These are phyloP conservation scores for Phytophthora boehmeriae DNA, from an alignment of 352 stramenopile genomes.

Conservation along the genomic window DNA sequence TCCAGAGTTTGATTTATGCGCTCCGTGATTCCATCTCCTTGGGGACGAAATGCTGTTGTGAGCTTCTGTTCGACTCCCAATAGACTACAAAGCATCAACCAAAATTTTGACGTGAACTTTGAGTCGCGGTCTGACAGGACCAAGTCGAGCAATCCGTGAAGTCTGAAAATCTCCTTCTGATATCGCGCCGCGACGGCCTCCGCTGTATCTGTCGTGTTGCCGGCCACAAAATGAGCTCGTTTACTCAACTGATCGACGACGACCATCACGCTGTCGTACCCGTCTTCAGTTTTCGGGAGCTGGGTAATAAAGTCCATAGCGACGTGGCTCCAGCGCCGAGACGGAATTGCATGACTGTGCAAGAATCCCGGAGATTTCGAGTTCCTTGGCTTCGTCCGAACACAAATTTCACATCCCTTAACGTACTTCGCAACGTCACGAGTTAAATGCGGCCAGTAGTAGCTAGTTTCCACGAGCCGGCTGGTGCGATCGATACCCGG, in stretches of 20 bases:
- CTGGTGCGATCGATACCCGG: background rate
- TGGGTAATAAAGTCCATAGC: background rate
- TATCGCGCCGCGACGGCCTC: background rate
- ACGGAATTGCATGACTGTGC: background rate
- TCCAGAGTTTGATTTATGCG: constrained; percentile 1
- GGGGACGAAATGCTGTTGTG: background rate
- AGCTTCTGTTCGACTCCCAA: constrained; percentile 1
- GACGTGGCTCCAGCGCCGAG: background rate
- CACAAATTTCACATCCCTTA: background rate
- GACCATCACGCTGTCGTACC: background rate
- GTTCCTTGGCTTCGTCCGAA: background rate
- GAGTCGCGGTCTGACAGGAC: constrained; percentile 1
- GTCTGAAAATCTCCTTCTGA: constrained; percentile 1
- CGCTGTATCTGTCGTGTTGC: background rate
- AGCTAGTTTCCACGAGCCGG: background rate
- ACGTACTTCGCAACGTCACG: background rate
- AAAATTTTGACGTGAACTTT: background rate
- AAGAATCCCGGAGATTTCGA: background rate
- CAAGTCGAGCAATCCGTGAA: background rate
- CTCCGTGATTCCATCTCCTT: constrained; percentile 1
- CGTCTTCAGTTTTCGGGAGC: background rate
- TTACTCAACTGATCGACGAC: background rate
- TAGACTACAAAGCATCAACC: background rate
- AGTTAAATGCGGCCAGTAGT: constrained; percentile 1
- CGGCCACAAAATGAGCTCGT: background rate